These are phyloP conservation scores for Neopestalotiopsis rosae DNA, from an alignment of 2,329 filamentous ascomycete genomes.

Conservation along the genomic window DNA sequence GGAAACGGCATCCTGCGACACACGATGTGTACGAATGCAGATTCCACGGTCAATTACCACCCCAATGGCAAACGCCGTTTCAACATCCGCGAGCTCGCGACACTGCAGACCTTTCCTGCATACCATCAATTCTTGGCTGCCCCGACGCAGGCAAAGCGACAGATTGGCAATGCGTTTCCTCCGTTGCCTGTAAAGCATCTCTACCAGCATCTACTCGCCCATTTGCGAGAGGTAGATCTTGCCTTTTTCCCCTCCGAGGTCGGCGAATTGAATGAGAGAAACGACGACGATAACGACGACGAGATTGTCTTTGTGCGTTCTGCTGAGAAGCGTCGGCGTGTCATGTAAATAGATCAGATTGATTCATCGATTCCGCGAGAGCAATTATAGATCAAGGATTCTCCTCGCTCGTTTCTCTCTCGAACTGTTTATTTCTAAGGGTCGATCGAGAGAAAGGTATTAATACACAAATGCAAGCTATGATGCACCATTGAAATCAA, in stretches of 20 bases:
- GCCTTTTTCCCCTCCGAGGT: conserved; percentile 27
- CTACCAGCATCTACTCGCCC: conserved; percentile 49
- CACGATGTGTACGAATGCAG: conserved; percentile 63
- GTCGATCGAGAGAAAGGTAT: too few species aligned
- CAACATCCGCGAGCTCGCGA: conserved; percentile 69
- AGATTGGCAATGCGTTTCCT: conserved; percentile 82
- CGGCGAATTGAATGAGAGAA: conserved; percentile 21
- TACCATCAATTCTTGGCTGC: conserved; percentile 59
- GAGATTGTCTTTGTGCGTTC: not conserved
- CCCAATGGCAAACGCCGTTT: conserved; percentile 66
- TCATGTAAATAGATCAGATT: not conserved
- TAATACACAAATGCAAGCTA: not conserved
- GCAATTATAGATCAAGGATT: not conserved
- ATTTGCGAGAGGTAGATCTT: conserved; percentile 47
- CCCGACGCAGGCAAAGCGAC: conserved; percentile 50
- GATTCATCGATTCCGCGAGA: not conserved
- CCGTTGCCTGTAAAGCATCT: conserved; percentile 56
- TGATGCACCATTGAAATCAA: conserved; percentile 4
- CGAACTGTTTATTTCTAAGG: not conserved
- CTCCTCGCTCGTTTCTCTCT: not conserved
- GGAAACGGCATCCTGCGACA: conserved; percentile 50
- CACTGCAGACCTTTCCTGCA: conserved; percentile 70
- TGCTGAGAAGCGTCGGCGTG: not conserved
- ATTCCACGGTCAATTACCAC: conserved; percentile 65
- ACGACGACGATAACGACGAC: not conserved